Evolutionary conservation across 2,329 filamentous ascomycete species (phyloP), one percentile per base, ranked within the genome.

Genomic region (Cytospora paraplurivora): DNA sequence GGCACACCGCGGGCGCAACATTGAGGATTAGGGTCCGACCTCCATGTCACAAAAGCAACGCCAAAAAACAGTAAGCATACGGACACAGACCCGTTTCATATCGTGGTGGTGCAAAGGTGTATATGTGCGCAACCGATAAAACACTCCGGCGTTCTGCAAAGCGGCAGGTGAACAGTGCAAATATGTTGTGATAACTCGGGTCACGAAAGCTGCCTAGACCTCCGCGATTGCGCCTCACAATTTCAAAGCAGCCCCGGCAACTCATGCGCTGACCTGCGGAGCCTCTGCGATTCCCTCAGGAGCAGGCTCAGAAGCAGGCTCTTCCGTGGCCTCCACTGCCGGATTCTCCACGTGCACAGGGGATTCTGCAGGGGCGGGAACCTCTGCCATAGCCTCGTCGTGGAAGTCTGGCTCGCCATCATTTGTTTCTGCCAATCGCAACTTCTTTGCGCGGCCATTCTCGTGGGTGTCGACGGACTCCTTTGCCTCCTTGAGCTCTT

Each of bases 401-500:
- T 60, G 47, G 21, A 55, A 19, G n/a, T 64, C 64, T 7, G 41
- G 51, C 17, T 59, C 56, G 12, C 50, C 50, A 17, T 60, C 53
- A 50, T 44, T 15, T 1, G 61, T 27, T 38, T 73, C 71, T 5
- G 72, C 71, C 3, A 75, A 59, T 7, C 75, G 72, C 19, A 68
- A 66, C 66, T 67, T 72, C 69, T 77, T 77, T 33, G 69, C 68
- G 33, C 70, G 68, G 33, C 69, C 67, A 33, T 66, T 69, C 50
- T 75, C 74, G 27, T 72, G 67, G 27, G 55, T 60, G 8, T 69
- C 68, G 1, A 72, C 64, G 6, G 71, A 61, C 21, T 72, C 72
- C 57, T 70, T 74, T 12, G 70, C 68, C 15, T 75, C 76, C 59
- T 78, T 79, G 1, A 83, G 72, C 73, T 86, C 84, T 44, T 83